Conservation (phyloP, 1,139 yeast genomes). For the Chernovozyma sophiae-reginae region DNA sequence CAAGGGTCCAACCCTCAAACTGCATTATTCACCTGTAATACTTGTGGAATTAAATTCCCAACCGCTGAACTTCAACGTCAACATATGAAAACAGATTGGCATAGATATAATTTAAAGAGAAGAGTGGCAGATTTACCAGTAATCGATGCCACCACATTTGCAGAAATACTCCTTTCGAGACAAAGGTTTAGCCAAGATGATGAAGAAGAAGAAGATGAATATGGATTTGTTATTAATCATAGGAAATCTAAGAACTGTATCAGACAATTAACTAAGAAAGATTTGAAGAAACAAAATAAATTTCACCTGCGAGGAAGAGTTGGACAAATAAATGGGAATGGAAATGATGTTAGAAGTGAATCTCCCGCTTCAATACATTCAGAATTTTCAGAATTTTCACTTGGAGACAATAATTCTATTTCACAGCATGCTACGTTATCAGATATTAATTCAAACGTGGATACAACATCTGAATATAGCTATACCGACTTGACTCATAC, state of each 20-base stretch:
- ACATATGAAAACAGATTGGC: conserved; percentile 98
- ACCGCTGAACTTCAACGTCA: conserved; percentile 76
- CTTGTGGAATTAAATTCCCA: conserved; percentile 77
- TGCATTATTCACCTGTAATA: conserved; percentile 69
- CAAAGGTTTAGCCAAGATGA: conserved; percentile 30
- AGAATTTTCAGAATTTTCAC: conserved; percentile 59
- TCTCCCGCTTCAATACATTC: conserved; percentile 52
- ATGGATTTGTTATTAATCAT: conserved; percentile 49
- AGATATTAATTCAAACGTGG: conserved; percentile 37
- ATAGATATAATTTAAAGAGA: conserved; percentile 85
- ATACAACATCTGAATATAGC: conserved; percentile 49
- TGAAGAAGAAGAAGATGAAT: conserved; percentile 54
- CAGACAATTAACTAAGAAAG: conserved; percentile 20
- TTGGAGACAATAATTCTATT: conserved; percentile 38
- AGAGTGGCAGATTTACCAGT: conserved; percentile 84
- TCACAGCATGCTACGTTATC: conserved; percentile 19
- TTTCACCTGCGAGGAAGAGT: conserved; percentile 14
- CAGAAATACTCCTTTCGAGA: conserved; percentile 58
- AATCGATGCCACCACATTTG: conserved; percentile 74
- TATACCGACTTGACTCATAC: conserved; percentile 24
- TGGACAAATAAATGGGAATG: conserved; percentile 9
- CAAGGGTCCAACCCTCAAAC: conserved; percentile 33
- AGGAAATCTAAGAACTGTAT: conserved; percentile 22
- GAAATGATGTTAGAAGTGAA: conserved; percentile 29
- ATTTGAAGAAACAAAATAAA: conserved; percentile 10